Evolutionary conservation across 495 filamentous ascomycete genomes (phyloP), one percentile per base, ranked within the genome.

Genomic region (Usnea hakonensis): DNA sequence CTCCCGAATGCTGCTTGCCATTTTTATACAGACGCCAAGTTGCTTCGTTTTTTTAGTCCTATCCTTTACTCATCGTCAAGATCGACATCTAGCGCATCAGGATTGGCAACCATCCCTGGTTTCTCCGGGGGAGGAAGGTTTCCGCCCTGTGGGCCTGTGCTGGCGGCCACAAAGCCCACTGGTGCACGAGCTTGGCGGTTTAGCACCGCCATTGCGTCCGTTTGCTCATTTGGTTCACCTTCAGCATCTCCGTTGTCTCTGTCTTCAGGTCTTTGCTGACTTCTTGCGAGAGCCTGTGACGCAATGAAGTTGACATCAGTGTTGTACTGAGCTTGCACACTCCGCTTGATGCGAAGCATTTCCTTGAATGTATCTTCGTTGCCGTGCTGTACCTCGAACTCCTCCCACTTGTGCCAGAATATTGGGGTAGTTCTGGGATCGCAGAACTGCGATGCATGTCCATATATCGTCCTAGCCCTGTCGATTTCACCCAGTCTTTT

Each of bases 291-390:
- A 3, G 95, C 95, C 72, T 99, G 95, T 4, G 90, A 94, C 3
- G 95, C 95, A 73, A 98, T 97, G 70, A 96, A 97, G 71, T 90
- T 96, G 78, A 99, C 93, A 72, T 99, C 95, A 37, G 95, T 99
- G 68, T 96, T 96, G 78, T 92, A 97, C 78, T 96, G 89, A 56
- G 94, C 92, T 74, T 96, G 91, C 7, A 97, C 94, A 77, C 91
- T 96, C 69, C 94, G 78, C 82, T 96, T 99, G 78, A 97, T 90
- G 30, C 93, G 87, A 46, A 97, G 79, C 94, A 99, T 99, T 73
- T 97, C 94, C 78, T 96, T 97, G 79, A 94, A 99, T 10, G 94
- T 99, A 73, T 99, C 94, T 70, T 99, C 95, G 74, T 99, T 99
- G 58, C 94, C 94, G 72, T 97, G 94, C 72, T 91, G 85, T 4